Base-by-base conservation (phyloP, 148 eudicot genomes). In the Tetragonia tetragonoides region DNA sequence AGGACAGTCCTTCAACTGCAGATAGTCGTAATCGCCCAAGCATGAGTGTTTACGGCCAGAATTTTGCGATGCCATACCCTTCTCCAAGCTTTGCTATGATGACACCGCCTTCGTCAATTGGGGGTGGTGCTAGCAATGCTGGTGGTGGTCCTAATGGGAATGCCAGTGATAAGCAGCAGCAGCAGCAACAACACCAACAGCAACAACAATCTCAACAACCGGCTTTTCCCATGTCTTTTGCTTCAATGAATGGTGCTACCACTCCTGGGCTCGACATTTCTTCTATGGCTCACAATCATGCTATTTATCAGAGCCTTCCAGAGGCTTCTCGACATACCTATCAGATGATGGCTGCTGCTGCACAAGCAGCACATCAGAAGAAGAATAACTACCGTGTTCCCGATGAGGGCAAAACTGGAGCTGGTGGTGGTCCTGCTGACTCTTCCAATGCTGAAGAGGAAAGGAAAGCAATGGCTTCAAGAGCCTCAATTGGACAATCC, bases 161-260 rank as follows among this genome's bases (percentile, higher is more conserved):
- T 80, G 87, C 84, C 49, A 80, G 76, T 75, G 99, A 93, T 59
- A 95, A 91, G 85, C 88, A 95, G 80, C 92, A 89, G 78, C 91
- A 79, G 67, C 93, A 86, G 66, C 61, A 95, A 78, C 90, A 89
- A 76, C 91, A 79, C 60, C 92, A 89, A 64, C 92, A 89, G 75
- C 91, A 80, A 51, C 93, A 87, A 64, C 91, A 87, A 54, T 49
- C 88, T 6, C 96, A 87, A 56, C 95, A 91, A 74, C 90, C 77
- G 46, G 88, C 95, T 42, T 93, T 91, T 77, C 92, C 97, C 15
- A 88, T 95, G 97, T 89, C 97, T 15, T 95, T 93, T 83, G 88
- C 91, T 40, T 80, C 94, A 21, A 71, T 90, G 14, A 93, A 85
- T 82, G 92, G 93, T 21, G 73, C 86, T 24, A 81, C 79, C 21